Evolutionary conservation across 768 basidiomycete species (phyloP), one percentile per base, ranked within the genome.

Genomic region (Suillus spraguei): DNA sequence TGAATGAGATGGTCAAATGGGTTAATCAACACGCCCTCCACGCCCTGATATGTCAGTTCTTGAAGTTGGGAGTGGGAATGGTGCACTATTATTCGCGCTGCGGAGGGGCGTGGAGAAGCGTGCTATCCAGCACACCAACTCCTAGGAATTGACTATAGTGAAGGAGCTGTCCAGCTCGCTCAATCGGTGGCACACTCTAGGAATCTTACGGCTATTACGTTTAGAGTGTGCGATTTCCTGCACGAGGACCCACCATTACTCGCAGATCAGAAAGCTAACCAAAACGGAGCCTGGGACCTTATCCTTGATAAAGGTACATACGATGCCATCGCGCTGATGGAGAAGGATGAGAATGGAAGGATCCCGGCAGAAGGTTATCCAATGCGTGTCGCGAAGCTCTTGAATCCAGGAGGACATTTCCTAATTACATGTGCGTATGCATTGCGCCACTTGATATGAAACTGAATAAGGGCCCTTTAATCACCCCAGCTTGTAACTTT

Each of bases 261-360:
- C 8, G 60, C 61, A 41, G 66, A 65, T 49, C 28, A 28, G 28
- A 28, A 66, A 39, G 20, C 36, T 24, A 64, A 10, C 13, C 65
- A 63, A 44, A 65, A 65, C 5, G 64, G 67, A 3, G 64, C 71
- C 11, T 95, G 92, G 92, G 90, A 93, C 70, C 75, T 94, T 7
- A 70, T 94, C 17, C 70, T 94, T 62, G 93, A 95, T 75, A 95
- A 95, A 72, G 93, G 93, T n/a, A 95, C 93, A 0, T 92, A 87
- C 69, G 93, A 95, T 69, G 92, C 93, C 6, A 93, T 94, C 58
- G 89, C 91, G 0, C 76, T 95, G 44, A 88, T 83, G 58, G 80
- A 81, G 61, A 87, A 85, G 69, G 86, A 88, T 47, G 80, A 76
- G 6, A 68, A 72, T 42, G 90, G 88, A 24, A 72, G 67, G 47